Percentiles rank a stretch among this genome's conserved stretches.
Evolutionary conservation across 192 early-diverging fungal species (phyloP).

Genomic region (Backusella psychrophila): DNA sequence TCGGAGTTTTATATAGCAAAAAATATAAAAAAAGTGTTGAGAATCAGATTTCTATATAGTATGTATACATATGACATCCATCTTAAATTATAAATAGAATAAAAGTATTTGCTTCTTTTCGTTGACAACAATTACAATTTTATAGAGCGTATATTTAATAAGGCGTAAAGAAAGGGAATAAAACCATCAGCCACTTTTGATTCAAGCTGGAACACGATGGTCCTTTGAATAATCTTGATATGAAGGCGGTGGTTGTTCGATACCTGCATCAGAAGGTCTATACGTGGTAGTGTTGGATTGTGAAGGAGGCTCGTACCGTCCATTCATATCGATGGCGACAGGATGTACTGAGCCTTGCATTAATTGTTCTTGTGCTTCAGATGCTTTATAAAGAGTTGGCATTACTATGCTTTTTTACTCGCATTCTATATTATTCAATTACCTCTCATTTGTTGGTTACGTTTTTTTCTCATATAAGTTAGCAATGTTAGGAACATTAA

Average conservation of each 20-base stretch:
- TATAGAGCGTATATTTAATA: not conserved
- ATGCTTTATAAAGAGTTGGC: not conserved
- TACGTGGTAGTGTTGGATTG: not conserved
- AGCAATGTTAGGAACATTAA: not conserved
- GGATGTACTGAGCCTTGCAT: not conserved
- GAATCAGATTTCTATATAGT: too few relatives aligned
- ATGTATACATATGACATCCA: not conserved
- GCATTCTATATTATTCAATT: not conserved
- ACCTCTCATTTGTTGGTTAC: not conserved
- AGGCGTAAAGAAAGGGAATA: not conserved
- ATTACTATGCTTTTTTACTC: not conserved
- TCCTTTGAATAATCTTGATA: not conserved
- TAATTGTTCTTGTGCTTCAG: slow-evolving; percentile 1
- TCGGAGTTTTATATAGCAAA: not conserved
- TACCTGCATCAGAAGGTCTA: not conserved
- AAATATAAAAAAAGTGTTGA: not conserved
- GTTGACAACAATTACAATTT: not conserved
- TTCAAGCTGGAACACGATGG: not conserved
- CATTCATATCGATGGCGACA: not conserved
- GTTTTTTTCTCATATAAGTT: not conserved
- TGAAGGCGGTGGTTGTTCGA: not conserved
- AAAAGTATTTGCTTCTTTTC: not conserved
- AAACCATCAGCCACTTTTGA: not conserved
- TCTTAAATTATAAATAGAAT: not conserved
- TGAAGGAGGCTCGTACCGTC: not conserved